Evolutionary conservation across 2,329 filamentous ascomycete genomes (phyloP).

Genomic region (Apiospora hydei): DNA sequence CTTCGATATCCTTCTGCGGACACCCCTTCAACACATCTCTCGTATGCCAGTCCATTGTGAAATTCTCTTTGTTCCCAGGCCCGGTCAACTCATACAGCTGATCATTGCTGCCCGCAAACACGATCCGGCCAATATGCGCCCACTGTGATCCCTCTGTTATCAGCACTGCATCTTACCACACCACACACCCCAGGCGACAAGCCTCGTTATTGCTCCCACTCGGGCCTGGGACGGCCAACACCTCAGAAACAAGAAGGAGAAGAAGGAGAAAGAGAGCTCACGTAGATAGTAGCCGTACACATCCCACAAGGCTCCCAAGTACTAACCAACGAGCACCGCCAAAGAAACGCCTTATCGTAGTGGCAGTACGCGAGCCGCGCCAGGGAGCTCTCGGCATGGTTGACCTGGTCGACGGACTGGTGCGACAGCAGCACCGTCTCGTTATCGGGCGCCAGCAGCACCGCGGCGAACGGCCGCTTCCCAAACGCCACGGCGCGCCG

Average conservation of each 20-base stretch:
- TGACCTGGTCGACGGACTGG: conserved; percentile 59
- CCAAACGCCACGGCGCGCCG: conserved; percentile 50
- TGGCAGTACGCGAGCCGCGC: conserved; percentile 57
- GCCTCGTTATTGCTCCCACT: not conserved
- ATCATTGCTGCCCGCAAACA: conserved; percentile 58
- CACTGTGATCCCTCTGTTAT: conserved; percentile 39
- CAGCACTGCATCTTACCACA: not conserved
- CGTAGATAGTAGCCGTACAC: conserved; percentile 48
- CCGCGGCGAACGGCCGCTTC: conserved; percentile 58
- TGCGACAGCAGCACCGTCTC: conserved; percentile 55
- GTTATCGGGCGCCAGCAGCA: conserved; percentile 58
- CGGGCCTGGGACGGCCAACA: not conserved
- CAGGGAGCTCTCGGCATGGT: conserved; percentile 59
- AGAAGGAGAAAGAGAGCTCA: conserved; percentile 26
- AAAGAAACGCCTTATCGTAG: conserved; percentile 55
- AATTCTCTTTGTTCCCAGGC: conserved; percentile 56
- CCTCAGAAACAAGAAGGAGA: not conserved
- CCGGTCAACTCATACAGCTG: conserved; percentile 54
- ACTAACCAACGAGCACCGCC: conserved; percentile 56
- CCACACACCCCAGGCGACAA: not conserved
- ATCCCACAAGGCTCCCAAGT: conserved; percentile 65
- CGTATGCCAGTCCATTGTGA: conserved; percentile 58
- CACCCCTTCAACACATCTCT: conserved; percentile 53
- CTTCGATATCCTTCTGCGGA: conserved; percentile 55
- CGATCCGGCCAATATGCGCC: conserved; percentile 60